A percentile compares a stretch with the other conserved stretches of the same genome.
Conservation (phyloP, 1,139 yeast species). For the Suhomyces choctaworum region DNA sequence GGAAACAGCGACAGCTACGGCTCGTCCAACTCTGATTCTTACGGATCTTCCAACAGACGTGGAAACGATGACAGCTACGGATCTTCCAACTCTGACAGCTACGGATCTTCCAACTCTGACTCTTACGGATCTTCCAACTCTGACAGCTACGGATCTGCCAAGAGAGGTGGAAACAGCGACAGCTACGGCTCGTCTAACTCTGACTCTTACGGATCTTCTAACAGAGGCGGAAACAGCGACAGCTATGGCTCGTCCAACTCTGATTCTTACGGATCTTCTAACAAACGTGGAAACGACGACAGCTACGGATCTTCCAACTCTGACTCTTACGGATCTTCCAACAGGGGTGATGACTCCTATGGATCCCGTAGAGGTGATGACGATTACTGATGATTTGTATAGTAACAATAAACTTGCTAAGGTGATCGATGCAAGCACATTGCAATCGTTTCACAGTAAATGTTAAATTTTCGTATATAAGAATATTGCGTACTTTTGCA, state of each 20-base stretch:
- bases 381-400: constrained; percentile 6
- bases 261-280: constrained; percentile 18
- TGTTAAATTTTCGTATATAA: no score
- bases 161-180: constrained; percentile 2
- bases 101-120: constrained; percentile 16
- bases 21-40: constrained; percentile 5
- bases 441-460: no score
- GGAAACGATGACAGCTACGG: constrained; percentile 13
- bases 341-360: constrained; percentile 6
- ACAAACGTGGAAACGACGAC: constrained; percentile 13
- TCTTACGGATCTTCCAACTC: constrained; percentile 15
- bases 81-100: constrained; percentile 15
- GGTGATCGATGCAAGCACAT: no score
- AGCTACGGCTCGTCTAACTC: constrained; percentile 2
- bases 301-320: constrained; percentile 18
- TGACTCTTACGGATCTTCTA: constrained; percentile 9
- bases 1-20: constrained; percentile 6
- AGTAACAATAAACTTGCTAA: no score
- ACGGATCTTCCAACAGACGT: constrained; percentile 13
- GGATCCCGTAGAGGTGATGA: constrained; percentile 7
- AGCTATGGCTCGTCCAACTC: constrained; percentile 14
- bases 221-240: constrained; percentile 1
- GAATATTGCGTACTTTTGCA: no score
- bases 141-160: constrained; percentile 13
- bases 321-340: constrained; percentile 16